Evolutionary conservation across 176 grass and related monocot genomes (phyloP).

Genomic region (Neostapfia colusana): DNA sequence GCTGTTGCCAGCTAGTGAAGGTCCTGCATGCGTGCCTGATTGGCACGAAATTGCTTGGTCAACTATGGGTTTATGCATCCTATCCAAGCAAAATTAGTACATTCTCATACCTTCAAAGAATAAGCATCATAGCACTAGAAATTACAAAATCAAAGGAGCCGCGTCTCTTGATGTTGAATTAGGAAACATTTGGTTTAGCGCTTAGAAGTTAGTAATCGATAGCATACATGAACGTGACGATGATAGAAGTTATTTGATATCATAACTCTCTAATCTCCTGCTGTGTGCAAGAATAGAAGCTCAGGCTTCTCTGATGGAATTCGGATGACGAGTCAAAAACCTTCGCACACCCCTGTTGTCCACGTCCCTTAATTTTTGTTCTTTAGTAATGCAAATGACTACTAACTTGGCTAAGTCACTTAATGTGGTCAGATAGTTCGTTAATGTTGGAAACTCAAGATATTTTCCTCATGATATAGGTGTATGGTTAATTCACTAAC

Average conservation of each 20-base stretch:
- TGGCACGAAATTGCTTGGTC: conserved; percentile 8
- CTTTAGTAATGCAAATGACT: not conserved
- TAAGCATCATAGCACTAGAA: not conserved
- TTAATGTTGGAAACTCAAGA: not conserved
- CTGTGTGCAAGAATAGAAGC: not conserved
- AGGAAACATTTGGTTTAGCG: not conserved
- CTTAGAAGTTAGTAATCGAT: not conserved
- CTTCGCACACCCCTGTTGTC: not conserved
- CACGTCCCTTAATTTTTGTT: conserved; percentile 1
- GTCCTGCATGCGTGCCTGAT: not conserved
- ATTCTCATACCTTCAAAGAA: not conserved
- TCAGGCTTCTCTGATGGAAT: not conserved
- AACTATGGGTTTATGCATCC: conserved; percentile 14
- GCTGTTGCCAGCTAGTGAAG: not conserved
- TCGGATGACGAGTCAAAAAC: not conserved
- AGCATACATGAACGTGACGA: not conserved
- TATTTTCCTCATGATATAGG: not conserved
- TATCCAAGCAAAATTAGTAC: conserved; percentile 21
- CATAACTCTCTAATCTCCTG: not conserved
- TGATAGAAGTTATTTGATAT: not conserved
- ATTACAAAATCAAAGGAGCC: not conserved
- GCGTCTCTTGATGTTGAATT: not conserved
- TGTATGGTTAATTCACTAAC: conserved; percentile 21
- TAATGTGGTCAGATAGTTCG: not conserved
- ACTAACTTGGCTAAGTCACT: not conserved